Evolutionary conservation across 2,329 filamentous ascomycete species (phyloP).

Genomic region (Leptographium radiaticola): DNA sequence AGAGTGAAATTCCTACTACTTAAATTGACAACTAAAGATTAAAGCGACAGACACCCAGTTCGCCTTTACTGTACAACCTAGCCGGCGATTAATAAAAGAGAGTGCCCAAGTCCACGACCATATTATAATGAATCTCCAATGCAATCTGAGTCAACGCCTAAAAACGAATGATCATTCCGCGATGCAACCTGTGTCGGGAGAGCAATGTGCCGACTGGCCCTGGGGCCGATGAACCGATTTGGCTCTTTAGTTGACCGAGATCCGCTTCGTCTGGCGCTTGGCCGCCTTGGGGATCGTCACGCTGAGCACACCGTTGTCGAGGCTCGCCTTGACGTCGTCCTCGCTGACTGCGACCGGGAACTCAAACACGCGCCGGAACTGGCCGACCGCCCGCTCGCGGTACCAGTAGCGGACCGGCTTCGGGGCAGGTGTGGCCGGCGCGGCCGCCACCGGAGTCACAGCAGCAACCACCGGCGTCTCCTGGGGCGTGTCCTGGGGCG

Average conservation of each 20-base stretch:
- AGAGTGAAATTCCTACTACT: no score
- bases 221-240: no score
- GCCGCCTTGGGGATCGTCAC: conserved; percentile 54
- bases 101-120: no score
- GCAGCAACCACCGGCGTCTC: background rate
- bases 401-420: conserved; percentile 46
- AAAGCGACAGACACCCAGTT: no score
- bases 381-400: conserved; percentile 50
- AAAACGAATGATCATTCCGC: no score
- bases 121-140: no score
- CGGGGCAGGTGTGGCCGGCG: conserved; percentile 3
- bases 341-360: conserved; percentile 54
- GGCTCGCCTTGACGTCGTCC: conserved; percentile 44
- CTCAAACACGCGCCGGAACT: conserved; percentile 55
- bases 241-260: conserved; percentile 34
- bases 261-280: conserved; percentile 43
- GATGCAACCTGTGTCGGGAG: no score
- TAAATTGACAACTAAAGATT: no score
- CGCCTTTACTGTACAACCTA: no score
- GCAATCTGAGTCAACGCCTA: no score
- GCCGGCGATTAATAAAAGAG: no score
- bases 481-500: background rate
- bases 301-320: conserved; percentile 53
- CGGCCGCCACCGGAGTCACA: conserved; percentile 5
- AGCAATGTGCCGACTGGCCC: no score